These are phyloP conservation scores for Sapria himalayana DNA, from an alignment of 345 rosid species.

Conservation along the genomic window DNA sequence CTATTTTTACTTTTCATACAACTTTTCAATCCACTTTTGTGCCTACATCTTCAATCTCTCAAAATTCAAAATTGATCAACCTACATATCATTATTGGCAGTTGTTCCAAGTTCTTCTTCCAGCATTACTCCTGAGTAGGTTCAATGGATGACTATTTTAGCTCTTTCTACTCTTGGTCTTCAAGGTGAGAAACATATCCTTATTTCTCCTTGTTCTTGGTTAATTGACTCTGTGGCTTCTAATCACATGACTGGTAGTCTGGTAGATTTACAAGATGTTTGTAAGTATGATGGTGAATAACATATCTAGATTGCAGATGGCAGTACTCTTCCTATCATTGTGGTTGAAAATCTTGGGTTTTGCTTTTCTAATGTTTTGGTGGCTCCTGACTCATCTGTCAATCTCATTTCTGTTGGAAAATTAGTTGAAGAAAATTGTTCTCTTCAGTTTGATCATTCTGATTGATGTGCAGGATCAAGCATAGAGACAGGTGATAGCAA, in stretches of 20 bases:
- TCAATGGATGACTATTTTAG: slow-evolving; percentile 4
- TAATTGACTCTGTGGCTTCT: not conserved
- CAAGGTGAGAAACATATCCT: slow-evolving; percentile 4
- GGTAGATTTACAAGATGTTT: not conserved
- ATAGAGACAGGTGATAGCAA: not conserved
- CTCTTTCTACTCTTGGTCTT: slow-evolving; percentile 3
- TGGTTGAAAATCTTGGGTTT: not conserved
- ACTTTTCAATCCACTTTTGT: not conserved
- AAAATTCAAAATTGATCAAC: too few species aligned
- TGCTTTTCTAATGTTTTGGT: not conserved
- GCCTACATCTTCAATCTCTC: too few species aligned
- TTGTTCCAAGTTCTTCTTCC: too few species aligned
- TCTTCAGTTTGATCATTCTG: not conserved
- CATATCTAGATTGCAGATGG: slow-evolving; percentile 1
- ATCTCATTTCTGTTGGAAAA: too few species aligned
- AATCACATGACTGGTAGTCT: too few species aligned
- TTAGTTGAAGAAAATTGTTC: not conserved
- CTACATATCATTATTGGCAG: too few species aligned
- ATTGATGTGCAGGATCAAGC: not conserved
- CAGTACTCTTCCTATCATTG: slow-evolving; percentile 3
- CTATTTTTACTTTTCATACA: not conserved
- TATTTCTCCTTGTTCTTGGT: too few species aligned
- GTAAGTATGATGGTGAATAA: not conserved
- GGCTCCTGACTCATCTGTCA: not conserved
- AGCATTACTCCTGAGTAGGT: slow-evolving; percentile 2